A percentile compares a stretch with the other conserved stretches of the same genome.
phyloP scores from a whole-genome alignment of 1,284 basidiomycete genomes.

The Cryptococcus sp. region DNA sequence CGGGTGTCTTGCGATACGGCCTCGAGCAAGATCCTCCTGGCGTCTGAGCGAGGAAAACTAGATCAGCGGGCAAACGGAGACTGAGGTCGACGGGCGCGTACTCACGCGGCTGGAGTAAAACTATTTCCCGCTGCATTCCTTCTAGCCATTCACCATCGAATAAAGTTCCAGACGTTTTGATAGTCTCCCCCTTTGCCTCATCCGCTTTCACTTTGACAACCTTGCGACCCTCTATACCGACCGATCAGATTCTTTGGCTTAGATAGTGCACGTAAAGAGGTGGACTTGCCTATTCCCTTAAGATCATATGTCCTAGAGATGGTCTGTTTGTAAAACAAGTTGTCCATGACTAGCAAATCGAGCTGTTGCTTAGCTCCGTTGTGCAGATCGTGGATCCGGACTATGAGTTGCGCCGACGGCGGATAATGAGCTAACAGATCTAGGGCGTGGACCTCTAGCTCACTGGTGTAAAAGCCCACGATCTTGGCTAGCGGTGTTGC shows the following conservation, averaged over 20 bases:
- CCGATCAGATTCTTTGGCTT: background rate
- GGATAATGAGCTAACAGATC: background rate
- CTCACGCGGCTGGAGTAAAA: conserved; percentile 62
- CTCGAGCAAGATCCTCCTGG: conserved; percentile 66
- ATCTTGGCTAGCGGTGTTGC: conserved; percentile 72
- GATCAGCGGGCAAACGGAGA: background rate
- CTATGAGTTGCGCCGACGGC: conserved; percentile 21
- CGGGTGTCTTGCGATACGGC: conserved; percentile 69
- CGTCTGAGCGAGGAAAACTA: conserved; percentile 49
- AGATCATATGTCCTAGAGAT: conserved; percentile 71
- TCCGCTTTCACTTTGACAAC: conserved; percentile 19
- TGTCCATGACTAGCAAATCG: conserved; percentile 78
- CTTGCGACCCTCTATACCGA: conserved; percentile 45
- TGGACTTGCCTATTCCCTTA: conserved; percentile 73
- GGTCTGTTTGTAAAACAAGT: conserved; percentile 69
- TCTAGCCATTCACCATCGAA: conserved; percentile 82
- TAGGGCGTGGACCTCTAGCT: background rate
- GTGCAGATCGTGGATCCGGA: conserved; percentile 72
- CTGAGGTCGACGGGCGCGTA: background rate
- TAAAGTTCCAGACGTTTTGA: conserved; percentile 57
- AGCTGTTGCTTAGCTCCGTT: conserved; percentile 64
- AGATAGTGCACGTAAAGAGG: conserved; percentile 53
- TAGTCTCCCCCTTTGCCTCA: conserved; percentile 11
- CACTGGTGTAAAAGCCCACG: conserved; percentile 68
- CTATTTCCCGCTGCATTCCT: conserved; percentile 65